These are phyloP conservation scores for Tolypocladium sp. DNA, from an alignment of 2,329 filamentous ascomycete genomes.

Conservation along the genomic window DNA sequence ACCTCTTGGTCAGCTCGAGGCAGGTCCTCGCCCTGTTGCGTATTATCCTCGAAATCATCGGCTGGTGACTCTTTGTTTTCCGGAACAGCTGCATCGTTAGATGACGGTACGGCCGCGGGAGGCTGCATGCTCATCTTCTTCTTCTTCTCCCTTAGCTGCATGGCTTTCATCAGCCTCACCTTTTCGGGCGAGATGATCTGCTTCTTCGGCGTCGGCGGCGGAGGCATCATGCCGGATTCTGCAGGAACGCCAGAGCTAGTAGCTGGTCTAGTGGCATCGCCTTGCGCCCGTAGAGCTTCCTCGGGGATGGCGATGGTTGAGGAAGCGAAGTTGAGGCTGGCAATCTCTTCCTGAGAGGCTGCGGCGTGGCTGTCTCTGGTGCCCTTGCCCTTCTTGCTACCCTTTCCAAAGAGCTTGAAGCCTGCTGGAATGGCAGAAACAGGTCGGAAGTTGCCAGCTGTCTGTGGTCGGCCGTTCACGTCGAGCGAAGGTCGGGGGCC, in stretches of 20 bases:
- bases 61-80: slow-evolving; percentile 1
- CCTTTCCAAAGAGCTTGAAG: slow-evolving; percentile 60
- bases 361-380: slow-evolving; percentile 12
- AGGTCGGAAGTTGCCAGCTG: slow-evolving; percentile 55
- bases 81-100: slow-evolving; percentile 5
- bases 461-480: slow-evolving; percentile 50
- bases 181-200: slow-evolving; percentile 75
- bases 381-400: slow-evolving; percentile 35
- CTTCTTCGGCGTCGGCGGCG: slow-evolving; percentile 30
- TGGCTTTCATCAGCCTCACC: slow-evolving; percentile 83
- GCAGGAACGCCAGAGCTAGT: slow-evolving; percentile 37
- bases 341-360: slow-evolving; percentile 23
- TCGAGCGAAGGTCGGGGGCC: slow-evolving; percentile 75
- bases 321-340: slow-evolving; percentile 26
- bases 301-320: slow-evolving; percentile 27
- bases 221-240: slow-evolving; percentile 26
- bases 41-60: slow-evolving; percentile 12
- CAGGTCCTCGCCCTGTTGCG: slow-evolving; percentile 14
- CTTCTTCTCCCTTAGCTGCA: slow-evolving; percentile 82
- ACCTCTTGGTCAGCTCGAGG: slow-evolving; percentile 12
- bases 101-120: background rate
- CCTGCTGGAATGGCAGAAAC: slow-evolving; percentile 73
- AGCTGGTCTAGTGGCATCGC: slow-evolving; percentile 22
- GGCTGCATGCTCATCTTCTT: slow-evolving; percentile 25
- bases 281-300: slow-evolving; percentile 13